A percentile compares a stretch with the other conserved stretches of the same genome.
phyloP scores from a whole-genome alignment of 495 filamentous ascomycete species.

The Polyplosphaeria fusca region DNA sequence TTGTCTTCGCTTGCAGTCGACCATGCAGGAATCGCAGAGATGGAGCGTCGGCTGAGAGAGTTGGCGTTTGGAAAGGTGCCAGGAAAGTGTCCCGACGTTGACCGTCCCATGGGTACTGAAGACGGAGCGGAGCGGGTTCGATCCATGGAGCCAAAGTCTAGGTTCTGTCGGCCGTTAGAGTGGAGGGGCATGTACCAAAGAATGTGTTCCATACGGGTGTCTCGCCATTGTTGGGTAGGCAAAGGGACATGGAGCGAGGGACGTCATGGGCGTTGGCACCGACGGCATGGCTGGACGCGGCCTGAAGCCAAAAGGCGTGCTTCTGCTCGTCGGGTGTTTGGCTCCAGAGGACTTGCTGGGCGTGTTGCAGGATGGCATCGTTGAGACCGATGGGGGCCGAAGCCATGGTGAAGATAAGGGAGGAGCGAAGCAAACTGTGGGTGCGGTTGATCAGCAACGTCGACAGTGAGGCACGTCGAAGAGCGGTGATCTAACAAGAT shows the following conservation, averaged over 20 bases:
- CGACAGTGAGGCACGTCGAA: background rate
- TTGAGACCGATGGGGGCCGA: slow-evolving; percentile 8
- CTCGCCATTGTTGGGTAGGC: background rate
- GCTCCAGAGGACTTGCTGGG: slow-evolving; percentile 16
- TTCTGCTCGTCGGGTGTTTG: slow-evolving; percentile 18
- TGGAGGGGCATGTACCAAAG: slow-evolving; percentile 16
- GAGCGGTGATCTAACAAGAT: slow-evolving; percentile 3
- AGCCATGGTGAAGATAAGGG: slow-evolving; percentile 9
- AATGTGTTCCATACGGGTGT: slow-evolving; percentile 25
- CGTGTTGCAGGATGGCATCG: slow-evolving; percentile 15
- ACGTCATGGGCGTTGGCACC: slow-evolving; percentile 1
- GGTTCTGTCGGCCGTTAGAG: slow-evolving; percentile 21
- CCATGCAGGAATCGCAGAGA: slow-evolving; percentile 14
- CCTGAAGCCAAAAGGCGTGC: slow-evolving; percentile 10
- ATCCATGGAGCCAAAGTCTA: slow-evolving; percentile 16
- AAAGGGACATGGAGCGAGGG: slow-evolving; percentile 31
- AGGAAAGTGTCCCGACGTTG: slow-evolving; percentile 9
- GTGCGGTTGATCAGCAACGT: slow-evolving; percentile 16
- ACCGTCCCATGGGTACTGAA: slow-evolving; percentile 13
- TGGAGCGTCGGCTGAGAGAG: slow-evolving; percentile 1
- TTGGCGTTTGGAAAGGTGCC: background rate
- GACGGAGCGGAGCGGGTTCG: slow-evolving; percentile 25
- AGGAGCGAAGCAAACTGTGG: slow-evolving; percentile 5
- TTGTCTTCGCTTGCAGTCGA: slow-evolving; percentile 6
- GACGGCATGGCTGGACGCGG: slow-evolving; percentile 1